Evolutionary conservation across 1,284 basidiomycete genomes (phyloP), one percentile per base, ranked within the genome.

Genomic region (Leccinum ponderosum): DNA sequence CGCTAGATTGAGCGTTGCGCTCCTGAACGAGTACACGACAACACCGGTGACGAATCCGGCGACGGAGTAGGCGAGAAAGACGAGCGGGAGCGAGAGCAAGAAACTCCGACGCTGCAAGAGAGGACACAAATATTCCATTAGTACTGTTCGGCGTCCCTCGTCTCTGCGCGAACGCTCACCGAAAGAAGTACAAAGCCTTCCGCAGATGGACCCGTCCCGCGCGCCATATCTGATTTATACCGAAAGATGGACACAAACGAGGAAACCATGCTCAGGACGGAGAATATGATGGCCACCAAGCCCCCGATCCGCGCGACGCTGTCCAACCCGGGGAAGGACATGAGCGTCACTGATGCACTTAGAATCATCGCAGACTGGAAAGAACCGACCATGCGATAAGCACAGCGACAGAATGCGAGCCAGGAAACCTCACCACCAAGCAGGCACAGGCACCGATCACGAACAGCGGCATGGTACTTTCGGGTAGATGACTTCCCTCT

Each of bases 281-380:
- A 85, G 69, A 87, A 86, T 60, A 87, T 73, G 57, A 88, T 83
- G 27, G 88, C 85, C 8, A 90, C 76, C 65, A 91, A 79, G 35
- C 84, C 87, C 12, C 86, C 82, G 56, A 86, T 76, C 56, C 89
- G 82, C 60, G 87, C 76, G 61, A 87, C 65, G 60, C 77, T 81
- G 71, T 87, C 87, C 72, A 92, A 67, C 42, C 85, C 87, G 65
- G 89, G 88, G 48, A 92, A 80, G 56, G 87, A 84, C 69, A 92
- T 82, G 75, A 92, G 86, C 31, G 89, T 91, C 59, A 91, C 86
- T 50, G 89, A 88, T 44, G 89, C 87, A 67, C 89, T 90, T 58
- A 92, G 76, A 17, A 92, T 82, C 58, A 91, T 82, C 29, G 89
- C 89, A 66, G 90, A 89, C 90, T 92, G 59, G 53, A 58, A 62